phyloP scores from a whole-genome alignment of 768 basidiomycete species.

The Fomitopsis serialis region DNA sequence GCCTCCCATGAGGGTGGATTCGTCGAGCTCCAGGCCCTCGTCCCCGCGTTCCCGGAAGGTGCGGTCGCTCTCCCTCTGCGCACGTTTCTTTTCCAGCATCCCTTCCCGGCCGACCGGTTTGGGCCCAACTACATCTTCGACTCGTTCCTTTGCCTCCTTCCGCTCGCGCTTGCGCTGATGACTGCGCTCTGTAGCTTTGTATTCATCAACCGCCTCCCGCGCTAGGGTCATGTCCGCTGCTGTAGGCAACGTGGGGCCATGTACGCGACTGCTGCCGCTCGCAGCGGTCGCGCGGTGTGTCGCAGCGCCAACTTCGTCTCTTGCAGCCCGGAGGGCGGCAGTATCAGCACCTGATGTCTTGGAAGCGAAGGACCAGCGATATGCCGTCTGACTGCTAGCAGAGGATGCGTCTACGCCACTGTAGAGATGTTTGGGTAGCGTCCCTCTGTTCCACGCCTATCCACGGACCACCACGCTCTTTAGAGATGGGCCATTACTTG shows the following conservation, averaged over 20 bases:
- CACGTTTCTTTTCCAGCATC: conserved; percentile 82
- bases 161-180: conserved; percentile 65
- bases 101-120: conserved; percentile 77
- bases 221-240: conserved; percentile 65
- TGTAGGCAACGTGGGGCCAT: conserved; percentile 67
- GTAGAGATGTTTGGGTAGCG: conserved; percentile 55
- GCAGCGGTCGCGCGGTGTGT: conserved; percentile 26
- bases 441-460: conserved; percentile 80
- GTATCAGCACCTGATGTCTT: conserved; percentile 56
- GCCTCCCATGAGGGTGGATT: conserved; percentile 75
- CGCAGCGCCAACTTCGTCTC: conserved; percentile 49
- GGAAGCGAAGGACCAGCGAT: conserved; percentile 84
- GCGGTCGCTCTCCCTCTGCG: conserved; percentile 63
- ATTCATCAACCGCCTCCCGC: conserved; percentile 54
- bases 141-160: conserved; percentile 55
- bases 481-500: no score
- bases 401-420: conserved; percentile 52
- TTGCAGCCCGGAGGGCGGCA: conserved; percentile 51
- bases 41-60: conserved; percentile 69
- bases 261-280: conserved; percentile 36
- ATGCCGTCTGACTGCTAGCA: conserved; percentile 69
- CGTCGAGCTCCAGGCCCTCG: conserved; percentile 73
- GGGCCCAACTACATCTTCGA: conserved; percentile 81
- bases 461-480: not conserved
- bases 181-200: conserved; percentile 43